Conservation (phyloP, 345 rosid genomes). For the Clarkia xantiana region DNA sequence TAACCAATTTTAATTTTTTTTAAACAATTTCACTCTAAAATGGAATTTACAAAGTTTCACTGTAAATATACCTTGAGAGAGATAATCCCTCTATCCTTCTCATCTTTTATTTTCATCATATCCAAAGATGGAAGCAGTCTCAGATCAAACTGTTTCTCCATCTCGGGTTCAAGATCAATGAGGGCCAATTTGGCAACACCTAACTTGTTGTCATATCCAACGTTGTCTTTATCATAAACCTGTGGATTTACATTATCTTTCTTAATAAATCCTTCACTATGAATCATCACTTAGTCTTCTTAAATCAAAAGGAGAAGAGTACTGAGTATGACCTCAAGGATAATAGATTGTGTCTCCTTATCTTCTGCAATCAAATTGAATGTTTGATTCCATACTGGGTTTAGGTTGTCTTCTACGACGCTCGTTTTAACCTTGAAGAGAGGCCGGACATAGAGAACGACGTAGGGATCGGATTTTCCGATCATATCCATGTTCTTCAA, state of each 20-base stretch:
- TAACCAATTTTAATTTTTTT: too few relatives aligned
- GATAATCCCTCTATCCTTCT: constrained; percentile 84
- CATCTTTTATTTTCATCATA: constrained; percentile 78
- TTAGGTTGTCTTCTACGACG: constrained; percentile 68
- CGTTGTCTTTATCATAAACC: constrained; percentile 87
- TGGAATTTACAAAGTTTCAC: too few relatives aligned
- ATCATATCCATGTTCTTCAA: constrained; percentile 96
- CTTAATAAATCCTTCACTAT: not conserved
- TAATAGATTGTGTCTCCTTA: constrained; percentile 78
- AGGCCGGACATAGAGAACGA: constrained; percentile 49
- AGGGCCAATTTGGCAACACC: constrained; percentile 70
- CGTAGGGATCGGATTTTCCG: constrained; percentile 96
- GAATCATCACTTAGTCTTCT: too few relatives aligned
- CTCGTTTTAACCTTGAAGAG: constrained; percentile 71
- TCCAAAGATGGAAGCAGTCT: constrained; percentile 73
- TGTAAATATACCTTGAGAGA: constrained; percentile 47
- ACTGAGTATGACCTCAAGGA: constrained; percentile 41
- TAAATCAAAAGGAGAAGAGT: not conserved
- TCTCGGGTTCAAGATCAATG: constrained; percentile 45
- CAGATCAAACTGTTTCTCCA: constrained; percentile 38
- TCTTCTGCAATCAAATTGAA: constrained; percentile 81
- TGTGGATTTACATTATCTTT: constrained; percentile 13
- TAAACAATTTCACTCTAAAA: too few relatives aligned
- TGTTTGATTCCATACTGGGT: constrained; percentile 80
- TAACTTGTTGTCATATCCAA: constrained; percentile 79